Evolutionary conservation across 371 early-diverging fungal species (phyloP), one percentile per base, ranked within the genome.

Genomic region (Haplosporangium sp.): DNA sequence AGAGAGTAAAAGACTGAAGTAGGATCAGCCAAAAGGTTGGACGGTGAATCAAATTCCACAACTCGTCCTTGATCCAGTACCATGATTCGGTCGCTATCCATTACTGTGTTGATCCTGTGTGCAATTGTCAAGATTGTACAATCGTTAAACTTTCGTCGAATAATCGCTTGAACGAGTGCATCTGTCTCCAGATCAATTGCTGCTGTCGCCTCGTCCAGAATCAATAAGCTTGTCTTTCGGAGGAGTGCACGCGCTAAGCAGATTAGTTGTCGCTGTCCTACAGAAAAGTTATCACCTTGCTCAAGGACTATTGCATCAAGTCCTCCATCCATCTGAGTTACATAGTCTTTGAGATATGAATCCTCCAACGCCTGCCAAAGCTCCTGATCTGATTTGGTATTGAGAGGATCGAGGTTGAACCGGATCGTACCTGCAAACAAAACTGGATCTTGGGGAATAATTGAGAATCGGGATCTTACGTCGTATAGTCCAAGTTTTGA

Each of bases 361-460:
- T 85, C 84, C 59, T 94, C 90, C 60, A 98, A 83, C 4, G 93
- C 95, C 42, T 86, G 73, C 98, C 98, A 97, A 15, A 98, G 67
- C 37, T 91, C 92, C 6, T 83, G 88, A 82, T 97, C 97, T 4
- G 87, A 82, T 20, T 88, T 83, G 8, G 76, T 79, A 47, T 83
- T 84, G 64, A 94, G 93, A 35, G 97, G 97, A 87, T 97, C 97
- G 70, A 95, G 82, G 77, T 92, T 93, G 34, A 86, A 84, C 27
- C 89, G 81, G 9, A 89, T 63, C 1, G 85, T 87, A 57, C 83
- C 96, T 27, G 91, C 88, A 87, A 96, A 98, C 50, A 98, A 81
- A n/a, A 95, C 93, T 4, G 97, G 96, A 67, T 97, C 98, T 84
- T 98, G 98, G 19, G 98, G 97, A 76, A 98, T 96, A 66, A 98